Percentiles rank a stretch among this genome's conserved stretches.
These are phyloP conservation scores for Lepidium sativum DNA, from an alignment of 345 rosid species.

Conservation along the genomic window DNA sequence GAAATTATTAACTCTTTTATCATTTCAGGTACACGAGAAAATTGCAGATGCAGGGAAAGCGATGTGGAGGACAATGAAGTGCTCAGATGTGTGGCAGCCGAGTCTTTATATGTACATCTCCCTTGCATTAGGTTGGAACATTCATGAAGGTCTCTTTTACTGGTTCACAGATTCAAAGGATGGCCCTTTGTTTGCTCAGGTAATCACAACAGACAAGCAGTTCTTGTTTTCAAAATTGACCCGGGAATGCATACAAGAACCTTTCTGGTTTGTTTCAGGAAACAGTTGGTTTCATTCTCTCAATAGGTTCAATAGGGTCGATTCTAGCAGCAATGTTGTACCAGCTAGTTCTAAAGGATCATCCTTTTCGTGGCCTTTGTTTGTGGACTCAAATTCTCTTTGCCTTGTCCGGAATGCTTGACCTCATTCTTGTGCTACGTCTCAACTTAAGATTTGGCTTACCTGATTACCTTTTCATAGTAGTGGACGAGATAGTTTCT, in stretches of 20 bases:
- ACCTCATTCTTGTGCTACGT: conserved; percentile 66
- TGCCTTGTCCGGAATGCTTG: conserved; percentile 85
- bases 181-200: conserved; percentile 85
- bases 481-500: conserved; percentile 59
- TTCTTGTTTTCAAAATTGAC: background rate
- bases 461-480: conserved; percentile 63
- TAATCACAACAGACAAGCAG: conserved; percentile 13
- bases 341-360: conserved; percentile 60
- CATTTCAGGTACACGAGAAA: conserved; percentile 55
- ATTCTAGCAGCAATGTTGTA: conserved; percentile 70
- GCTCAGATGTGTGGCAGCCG: conserved; percentile 78
- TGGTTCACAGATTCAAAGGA: conserved; percentile 74
- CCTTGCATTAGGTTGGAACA: conserved; percentile 57
- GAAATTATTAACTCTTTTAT: conserved; percentile 5
- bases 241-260: background rate
- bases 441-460: conserved; percentile 56
- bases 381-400: conserved; percentile 75
- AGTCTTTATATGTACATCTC: conserved; percentile 83
- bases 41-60: conserved; percentile 64
- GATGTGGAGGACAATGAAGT: conserved; percentile 76
- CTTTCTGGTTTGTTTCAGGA: conserved; percentile 41
- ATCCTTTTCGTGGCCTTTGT: conserved; percentile 60
- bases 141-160: conserved; percentile 86
- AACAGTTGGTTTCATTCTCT: conserved; percentile 72
- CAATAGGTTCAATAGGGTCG: conserved; percentile 77